Conservation (phyloP, 2,329 filamentous ascomycete genomes). For the Colletotrichum lupini region DNA sequence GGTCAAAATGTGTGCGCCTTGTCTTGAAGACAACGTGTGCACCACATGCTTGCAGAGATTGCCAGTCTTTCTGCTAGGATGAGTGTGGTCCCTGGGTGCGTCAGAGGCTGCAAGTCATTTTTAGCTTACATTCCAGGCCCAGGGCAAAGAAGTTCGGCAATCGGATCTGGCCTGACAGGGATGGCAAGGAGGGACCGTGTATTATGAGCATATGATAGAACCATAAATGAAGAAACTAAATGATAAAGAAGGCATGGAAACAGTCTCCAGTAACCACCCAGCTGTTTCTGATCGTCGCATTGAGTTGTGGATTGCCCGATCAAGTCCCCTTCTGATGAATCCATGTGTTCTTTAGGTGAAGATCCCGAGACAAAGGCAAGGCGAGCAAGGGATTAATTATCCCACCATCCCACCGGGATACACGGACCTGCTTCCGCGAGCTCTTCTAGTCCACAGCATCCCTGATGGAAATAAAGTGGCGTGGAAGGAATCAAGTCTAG, state of each 20-base stretch:
- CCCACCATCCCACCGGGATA: not conserved
- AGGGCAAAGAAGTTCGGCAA: not conserved
- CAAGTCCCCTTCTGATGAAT: not conserved
- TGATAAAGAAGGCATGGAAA: not conserved
- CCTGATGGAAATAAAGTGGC: not conserved
- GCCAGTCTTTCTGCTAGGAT: not conserved
- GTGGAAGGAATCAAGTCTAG: not conserved
- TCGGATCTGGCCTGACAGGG: not conserved
- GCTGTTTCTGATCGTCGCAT: not conserved
- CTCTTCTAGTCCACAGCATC: not conserved
- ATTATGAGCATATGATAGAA: not conserved
- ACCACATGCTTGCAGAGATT: not conserved
- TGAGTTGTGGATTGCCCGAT: not conserved
- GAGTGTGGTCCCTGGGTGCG: too few relatives aligned
- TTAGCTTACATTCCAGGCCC: not conserved
- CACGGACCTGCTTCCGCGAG: not conserved
- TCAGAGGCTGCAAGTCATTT: not conserved
- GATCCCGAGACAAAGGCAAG: not conserved
- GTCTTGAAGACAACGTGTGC: not conserved
- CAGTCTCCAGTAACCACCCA: not conserved
- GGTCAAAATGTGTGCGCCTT: not conserved
- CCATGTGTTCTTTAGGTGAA: not conserved
- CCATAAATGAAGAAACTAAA: not conserved
- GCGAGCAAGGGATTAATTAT: not conserved
- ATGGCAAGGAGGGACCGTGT: not conserved